These are phyloP conservation scores for Colletotrichum trifolii DNA, from an alignment of 2,329 filamentous ascomycete genomes.

Conservation along the genomic window DNA sequence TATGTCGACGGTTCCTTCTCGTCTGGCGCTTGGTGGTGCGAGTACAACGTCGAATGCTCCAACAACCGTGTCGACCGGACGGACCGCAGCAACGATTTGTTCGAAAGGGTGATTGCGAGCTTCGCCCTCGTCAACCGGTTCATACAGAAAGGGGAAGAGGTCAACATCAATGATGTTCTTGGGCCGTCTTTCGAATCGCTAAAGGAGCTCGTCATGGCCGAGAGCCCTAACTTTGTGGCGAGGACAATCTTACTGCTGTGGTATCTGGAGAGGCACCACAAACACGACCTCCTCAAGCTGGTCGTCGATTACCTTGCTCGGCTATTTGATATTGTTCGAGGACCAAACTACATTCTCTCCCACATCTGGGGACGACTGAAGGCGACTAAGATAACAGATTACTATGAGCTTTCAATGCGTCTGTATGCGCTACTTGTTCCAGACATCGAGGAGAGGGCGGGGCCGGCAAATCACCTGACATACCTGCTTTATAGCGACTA, in stretches of 20 bases:
- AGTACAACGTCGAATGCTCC: slow-evolving; percentile 45
- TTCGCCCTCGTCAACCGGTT: slow-evolving; percentile 48
- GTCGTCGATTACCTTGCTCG: slow-evolving; percentile 46
- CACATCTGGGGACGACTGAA: slow-evolving; percentile 47
- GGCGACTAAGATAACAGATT: slow-evolving; percentile 45
- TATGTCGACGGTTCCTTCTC: slow-evolving; percentile 46
- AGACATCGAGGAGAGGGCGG: slow-evolving; percentile 45
- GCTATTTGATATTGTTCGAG: slow-evolving; percentile 45
- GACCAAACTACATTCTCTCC: slow-evolving; percentile 44
- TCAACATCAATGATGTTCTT: slow-evolving; percentile 45
- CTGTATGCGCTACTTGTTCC: slow-evolving; percentile 46
- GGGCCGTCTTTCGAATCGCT: slow-evolving; percentile 49
- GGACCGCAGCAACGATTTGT: slow-evolving; percentile 48
- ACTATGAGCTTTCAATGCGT: slow-evolving; percentile 46
- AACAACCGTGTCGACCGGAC: slow-evolving; percentile 37
- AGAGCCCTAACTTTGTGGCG: slow-evolving; percentile 47
- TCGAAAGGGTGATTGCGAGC: slow-evolving; percentile 48
- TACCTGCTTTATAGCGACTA: slow-evolving; percentile 49
- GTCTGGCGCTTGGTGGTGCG: slow-evolving; percentile 43
- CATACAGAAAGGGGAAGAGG: slow-evolving; percentile 46
- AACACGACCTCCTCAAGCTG: slow-evolving; percentile 46
- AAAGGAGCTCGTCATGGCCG: slow-evolving; percentile 46
- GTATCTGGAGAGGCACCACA: slow-evolving; percentile 48
- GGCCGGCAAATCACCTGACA: slow-evolving; percentile 47
- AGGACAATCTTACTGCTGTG: slow-evolving; percentile 49